A percentile compares a stretch with the other conserved stretches of the same genome.
Conservation (phyloP, 306 rosid species). For the Lathyrus oleraceus region DNA sequence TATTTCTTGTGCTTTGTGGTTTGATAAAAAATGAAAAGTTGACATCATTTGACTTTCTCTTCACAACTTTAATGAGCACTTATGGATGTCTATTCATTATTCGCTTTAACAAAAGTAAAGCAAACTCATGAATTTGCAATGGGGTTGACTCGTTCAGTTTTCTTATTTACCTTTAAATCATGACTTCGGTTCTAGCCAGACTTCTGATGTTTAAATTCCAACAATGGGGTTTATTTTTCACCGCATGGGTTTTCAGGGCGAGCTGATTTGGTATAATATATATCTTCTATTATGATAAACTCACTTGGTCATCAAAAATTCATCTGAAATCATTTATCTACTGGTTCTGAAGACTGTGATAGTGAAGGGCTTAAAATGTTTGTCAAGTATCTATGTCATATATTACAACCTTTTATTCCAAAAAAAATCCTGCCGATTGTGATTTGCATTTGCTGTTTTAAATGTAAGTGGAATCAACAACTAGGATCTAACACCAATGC, state of each 20-base stretch:
- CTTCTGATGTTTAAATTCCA: not conserved
- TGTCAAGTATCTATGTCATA: conserved; percentile 7
- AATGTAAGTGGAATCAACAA: conserved; percentile 23
- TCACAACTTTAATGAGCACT: conserved; percentile 8
- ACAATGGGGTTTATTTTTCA: conserved; percentile 19
- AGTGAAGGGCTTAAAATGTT: conserved; percentile 17
- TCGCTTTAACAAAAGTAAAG: not conserved
- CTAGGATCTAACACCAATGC: not conserved
- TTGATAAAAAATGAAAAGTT: not conserved
- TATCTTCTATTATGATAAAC: conserved; percentile 5
- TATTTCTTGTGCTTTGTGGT: conserved; percentile 1
- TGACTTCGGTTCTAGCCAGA: conserved; percentile 20
- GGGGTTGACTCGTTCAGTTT: conserved; percentile 16
- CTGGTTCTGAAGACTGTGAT: conserved; percentile 20
- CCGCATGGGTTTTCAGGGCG: not conserved
- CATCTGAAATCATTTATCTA: conserved; percentile 10
- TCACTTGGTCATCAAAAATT: conserved; percentile 12
- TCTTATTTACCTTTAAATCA: not conserved
- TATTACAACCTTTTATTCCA: not conserved
- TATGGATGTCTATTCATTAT: not conserved
- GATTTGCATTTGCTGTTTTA: conserved; percentile 2
- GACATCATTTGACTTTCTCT: conserved; percentile 15
- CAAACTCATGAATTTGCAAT: conserved; percentile 1
- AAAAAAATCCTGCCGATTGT: conserved; percentile 1
- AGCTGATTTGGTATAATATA: conserved; percentile 19